phyloP scores from a whole-genome alignment of 257 asterid genomes.

The Fraxinus anomala region DNA sequence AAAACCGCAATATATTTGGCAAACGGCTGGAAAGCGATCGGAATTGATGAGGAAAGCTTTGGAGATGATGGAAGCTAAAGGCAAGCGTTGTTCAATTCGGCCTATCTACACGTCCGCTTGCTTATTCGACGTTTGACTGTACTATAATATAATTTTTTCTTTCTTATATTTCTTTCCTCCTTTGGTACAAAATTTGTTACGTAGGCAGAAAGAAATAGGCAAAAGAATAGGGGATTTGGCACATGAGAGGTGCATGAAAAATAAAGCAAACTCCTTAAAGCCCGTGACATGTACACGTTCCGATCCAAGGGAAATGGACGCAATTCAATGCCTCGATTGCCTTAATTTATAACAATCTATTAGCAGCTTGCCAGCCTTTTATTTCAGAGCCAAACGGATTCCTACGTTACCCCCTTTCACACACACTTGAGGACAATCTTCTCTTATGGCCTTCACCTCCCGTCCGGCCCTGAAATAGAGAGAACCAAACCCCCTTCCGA shows the following conservation, averaged over 20 bases:
- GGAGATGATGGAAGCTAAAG: too few species aligned
- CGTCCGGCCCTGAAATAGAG: too few species aligned
- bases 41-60: too few species aligned
- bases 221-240: background rate
- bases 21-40: too few species aligned
- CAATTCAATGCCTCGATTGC: slow-evolving; percentile 40
- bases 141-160: too few species aligned
- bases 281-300: slow-evolving; percentile 47
- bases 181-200: background rate
- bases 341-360: slow-evolving; percentile 1
- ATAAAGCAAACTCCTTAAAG: slow-evolving; percentile 55
- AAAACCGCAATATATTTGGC: too few species aligned
- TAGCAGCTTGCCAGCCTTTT: slow-evolving; percentile 11
- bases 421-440: background rate
- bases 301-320: slow-evolving; percentile 46
- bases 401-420: slow-evolving; percentile 35
- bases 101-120: background rate
- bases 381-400: slow-evolving; percentile 42
- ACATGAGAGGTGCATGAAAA: slow-evolving; percentile 36
- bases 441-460: too few species aligned
- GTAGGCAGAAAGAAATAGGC: background rate
- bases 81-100: too few species aligned
- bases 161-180: too few species aligned
- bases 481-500: too few species aligned
- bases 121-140: background rate